Conservation (phyloP, 2,329 filamentous ascomycete genomes). For the Diaporthe sp. region DNA sequence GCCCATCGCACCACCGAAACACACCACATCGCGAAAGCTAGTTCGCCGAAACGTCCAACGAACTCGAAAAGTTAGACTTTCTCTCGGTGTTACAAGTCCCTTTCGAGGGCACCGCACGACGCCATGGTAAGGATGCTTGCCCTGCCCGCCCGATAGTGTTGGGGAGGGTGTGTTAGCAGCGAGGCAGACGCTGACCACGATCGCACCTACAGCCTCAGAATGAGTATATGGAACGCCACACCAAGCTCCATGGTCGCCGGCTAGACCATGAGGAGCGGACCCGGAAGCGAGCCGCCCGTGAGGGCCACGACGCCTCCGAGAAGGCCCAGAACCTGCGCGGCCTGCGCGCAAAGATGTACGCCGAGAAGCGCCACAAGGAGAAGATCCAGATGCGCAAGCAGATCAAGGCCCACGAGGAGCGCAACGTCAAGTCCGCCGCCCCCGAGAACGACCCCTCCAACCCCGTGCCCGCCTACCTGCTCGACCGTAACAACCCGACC, state of each 20-base stretch:
- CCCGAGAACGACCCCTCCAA: constrained; percentile 83
- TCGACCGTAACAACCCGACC: constrained; percentile 77
- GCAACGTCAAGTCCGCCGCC: constrained; percentile 89
- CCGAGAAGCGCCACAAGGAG: constrained; percentile 94
- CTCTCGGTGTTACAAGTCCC: constrained; percentile 28
- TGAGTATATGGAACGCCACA: constrained; percentile 85
- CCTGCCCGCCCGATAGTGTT: constrained; percentile 9
- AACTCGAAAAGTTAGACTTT: background rate
- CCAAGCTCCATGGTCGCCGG: constrained; percentile 65
- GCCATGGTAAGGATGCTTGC: constrained; percentile 32
- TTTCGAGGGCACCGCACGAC: constrained; percentile 32
- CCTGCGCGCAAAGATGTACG: constrained; percentile 90
- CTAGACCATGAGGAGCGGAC: constrained; percentile 81
- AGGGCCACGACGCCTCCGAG: constrained; percentile 87
- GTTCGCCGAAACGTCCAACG: background rate
- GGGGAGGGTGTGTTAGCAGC: constrained; percentile 42
- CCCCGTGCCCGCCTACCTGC: constrained; percentile 90
- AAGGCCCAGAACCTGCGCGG: constrained; percentile 95
- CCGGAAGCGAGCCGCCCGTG: constrained; percentile 89
- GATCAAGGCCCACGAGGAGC: constrained; percentile 95
- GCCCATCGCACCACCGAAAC: background rate
- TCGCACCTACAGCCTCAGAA: constrained; percentile 76
- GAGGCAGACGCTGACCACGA: constrained; percentile 36
- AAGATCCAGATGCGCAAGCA: constrained; percentile 98
- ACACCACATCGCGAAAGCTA: background rate